These are phyloP conservation scores for Hymenoscyphus occultus DNA, from an alignment of 2,329 filamentous ascomycete genomes.

Conservation along the genomic window DNA sequence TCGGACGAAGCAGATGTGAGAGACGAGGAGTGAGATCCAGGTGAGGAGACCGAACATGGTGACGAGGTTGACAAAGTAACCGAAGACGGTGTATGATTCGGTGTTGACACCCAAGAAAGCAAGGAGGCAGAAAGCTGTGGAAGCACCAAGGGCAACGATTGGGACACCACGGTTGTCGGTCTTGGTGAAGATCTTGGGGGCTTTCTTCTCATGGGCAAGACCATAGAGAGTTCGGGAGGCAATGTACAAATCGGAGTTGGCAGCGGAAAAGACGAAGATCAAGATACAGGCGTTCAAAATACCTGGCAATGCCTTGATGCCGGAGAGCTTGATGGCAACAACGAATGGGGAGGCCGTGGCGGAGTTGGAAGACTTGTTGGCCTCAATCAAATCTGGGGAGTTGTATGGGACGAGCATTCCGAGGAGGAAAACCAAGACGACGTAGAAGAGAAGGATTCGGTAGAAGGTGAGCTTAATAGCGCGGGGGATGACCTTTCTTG, in stretches of 20 bases:
- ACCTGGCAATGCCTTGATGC: constrained; percentile 61
- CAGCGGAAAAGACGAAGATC: constrained; percentile 62
- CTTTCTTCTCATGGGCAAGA: constrained; percentile 63
- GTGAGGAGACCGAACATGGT: constrained; percentile 34
- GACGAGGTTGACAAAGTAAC: constrained; percentile 69
- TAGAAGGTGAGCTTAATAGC: constrained; percentile 60
- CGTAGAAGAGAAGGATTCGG: constrained; percentile 62
- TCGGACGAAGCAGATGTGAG: constrained; percentile 64
- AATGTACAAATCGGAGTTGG: constrained; percentile 60
- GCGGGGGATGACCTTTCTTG: constrained; percentile 64
- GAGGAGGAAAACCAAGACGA: constrained; percentile 58
- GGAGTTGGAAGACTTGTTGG: constrained; percentile 43
- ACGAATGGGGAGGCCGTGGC: constrained; percentile 52
- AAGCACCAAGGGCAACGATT: constrained; percentile 44
- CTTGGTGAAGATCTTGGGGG: constrained; percentile 55
- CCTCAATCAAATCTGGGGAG: constrained; percentile 53
- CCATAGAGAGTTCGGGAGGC: constrained; percentile 69
- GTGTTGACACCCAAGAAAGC: constrained; percentile 63
- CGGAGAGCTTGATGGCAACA: constrained; percentile 61
- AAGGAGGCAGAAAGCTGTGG: constrained; percentile 55
- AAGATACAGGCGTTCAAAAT: constrained; percentile 68
- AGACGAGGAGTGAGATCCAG: constrained; percentile 56
- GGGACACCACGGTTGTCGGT: constrained; percentile 56
- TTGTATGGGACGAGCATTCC: constrained; percentile 64
- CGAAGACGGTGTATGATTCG: constrained; percentile 61